phyloP scores from a whole-genome alignment of 202 grass and related monocot species.

The Zizania palustris region DNA sequence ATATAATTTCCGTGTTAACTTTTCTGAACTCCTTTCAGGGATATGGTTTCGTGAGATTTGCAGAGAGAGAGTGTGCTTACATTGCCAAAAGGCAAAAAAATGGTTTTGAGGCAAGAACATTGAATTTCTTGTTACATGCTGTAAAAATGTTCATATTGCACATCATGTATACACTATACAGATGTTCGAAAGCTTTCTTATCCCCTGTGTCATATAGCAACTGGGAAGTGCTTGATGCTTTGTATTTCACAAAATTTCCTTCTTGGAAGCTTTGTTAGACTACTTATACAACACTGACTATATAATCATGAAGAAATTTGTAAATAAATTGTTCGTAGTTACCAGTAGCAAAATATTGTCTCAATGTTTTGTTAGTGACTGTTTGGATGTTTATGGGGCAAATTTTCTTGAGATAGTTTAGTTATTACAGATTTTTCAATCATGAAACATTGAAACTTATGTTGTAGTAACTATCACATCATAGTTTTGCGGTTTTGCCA shows the following conservation, averaged over 20 bases:
- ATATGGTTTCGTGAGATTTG: slow-evolving; percentile 81
- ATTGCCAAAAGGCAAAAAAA: slow-evolving; percentile 66
- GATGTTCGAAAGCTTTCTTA: slow-evolving; percentile 17
- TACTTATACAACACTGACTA: background rate
- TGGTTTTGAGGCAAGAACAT: slow-evolving; percentile 55
- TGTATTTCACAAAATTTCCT: background rate
- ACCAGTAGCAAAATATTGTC: background rate
- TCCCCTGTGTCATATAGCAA: slow-evolving; percentile 16
- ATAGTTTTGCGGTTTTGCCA: background rate
- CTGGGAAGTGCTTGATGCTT: slow-evolving; percentile 11
- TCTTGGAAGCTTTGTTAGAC: background rate
- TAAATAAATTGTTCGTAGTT: slow-evolving; percentile 10
- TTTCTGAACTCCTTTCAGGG: slow-evolving; percentile 55
- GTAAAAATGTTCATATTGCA: slow-evolving; percentile 4
- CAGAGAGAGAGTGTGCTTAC: slow-evolving; percentile 62
- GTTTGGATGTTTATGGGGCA: slow-evolving; percentile 4
- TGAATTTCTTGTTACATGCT: slow-evolving; percentile 33
- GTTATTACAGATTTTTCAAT: background rate
- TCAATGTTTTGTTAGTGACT: background rate
- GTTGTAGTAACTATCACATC: background rate
- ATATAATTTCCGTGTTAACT: slow-evolving; percentile 3
- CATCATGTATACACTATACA: background rate
- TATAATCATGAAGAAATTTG: background rate
- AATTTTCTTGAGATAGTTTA: slow-evolving; percentile 1
- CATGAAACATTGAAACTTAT: background rate